Base-by-base conservation (phyloP, 768 basidiomycete species). In the Galerina sulciceps region DNA sequence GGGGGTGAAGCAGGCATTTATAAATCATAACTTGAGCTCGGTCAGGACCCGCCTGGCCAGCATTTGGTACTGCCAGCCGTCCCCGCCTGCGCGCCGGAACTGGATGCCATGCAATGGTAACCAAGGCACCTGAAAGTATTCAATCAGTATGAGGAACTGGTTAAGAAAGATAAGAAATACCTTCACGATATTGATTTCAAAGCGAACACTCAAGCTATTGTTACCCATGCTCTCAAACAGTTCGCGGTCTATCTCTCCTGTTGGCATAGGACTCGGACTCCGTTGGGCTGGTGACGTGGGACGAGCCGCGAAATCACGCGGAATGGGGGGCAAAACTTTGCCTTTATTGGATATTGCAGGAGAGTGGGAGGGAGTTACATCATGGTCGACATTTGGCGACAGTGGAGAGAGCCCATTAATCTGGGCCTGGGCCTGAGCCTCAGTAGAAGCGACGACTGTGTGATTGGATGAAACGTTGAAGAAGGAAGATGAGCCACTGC, bases 61-160 rank as follows among this genome's bases (percentile, higher is more conserved):
- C 92, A 94, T 94, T 71, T 96, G 94, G 73, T 99, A 98, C 74
- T 97, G 94, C 95, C 95, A 98, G 0, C 90, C 92, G 64, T 96
- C 93, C 1, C 96, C 96, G 23, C 91, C 85, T 1, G 88, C 84
- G 60, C 96, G 82, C 47, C 96, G 87, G 78, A 98, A 99, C 69
- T 99, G 96, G 44, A 99, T 90, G 2, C 96, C 96, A 73, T 98
- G 92, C 17, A 99, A 75, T 2, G 94, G 94, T 48, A 98, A 77
- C 88, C 89, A 93, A 44, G 94, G 94, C 2, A 97, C 93, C 95
- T 96, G 66, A 0, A 66, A 56, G 17, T 15, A 42, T 55, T 37
- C 55, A 53, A 57, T 18, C 22, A 37, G 55, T 48, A 31, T 37
- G 55, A 55, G 15, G 13, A 22, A 8, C 23, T 26, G 17, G 4